Percentiles rank a stretch among this genome's conserved stretches.
Conservation (phyloP, 768 basidiomycete genomes). For the Tricholoma flavovirens region DNA sequence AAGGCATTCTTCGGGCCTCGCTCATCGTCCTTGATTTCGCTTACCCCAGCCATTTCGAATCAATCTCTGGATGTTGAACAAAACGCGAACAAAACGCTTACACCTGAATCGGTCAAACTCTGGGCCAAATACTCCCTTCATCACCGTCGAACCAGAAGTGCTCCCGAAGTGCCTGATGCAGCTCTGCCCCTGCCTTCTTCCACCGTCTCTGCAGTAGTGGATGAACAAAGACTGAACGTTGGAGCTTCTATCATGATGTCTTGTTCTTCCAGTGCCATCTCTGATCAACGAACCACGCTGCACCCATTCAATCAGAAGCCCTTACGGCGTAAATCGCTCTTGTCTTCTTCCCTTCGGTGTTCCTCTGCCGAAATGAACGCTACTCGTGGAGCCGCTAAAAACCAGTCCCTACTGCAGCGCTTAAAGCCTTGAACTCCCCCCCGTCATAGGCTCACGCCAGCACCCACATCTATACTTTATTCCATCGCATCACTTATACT, state of each 20-base stretch:
- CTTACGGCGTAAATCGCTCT: constrained; percentile 7
- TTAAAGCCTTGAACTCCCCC: constrained; percentile 20
- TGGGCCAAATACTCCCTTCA: constrained; percentile 42
- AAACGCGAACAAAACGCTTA: constrained; percentile 17
- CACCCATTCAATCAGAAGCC: constrained; percentile 5
- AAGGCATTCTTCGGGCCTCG: constrained; percentile 53
- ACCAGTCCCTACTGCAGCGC: constrained; percentile 31
- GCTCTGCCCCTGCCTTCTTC: constrained; percentile 11
- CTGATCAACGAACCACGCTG: constrained; percentile 6
- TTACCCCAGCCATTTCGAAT: constrained; percentile 7
- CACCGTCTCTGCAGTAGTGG: background rate
- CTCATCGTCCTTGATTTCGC: constrained; percentile 32
- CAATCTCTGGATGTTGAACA: constrained; percentile 8
- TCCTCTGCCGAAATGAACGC: constrained; percentile 8
- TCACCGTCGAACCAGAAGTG: constrained; percentile 43
- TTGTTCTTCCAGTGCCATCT: constrained; percentile 6
- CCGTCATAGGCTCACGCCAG: constrained; percentile 1
- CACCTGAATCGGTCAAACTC: constrained; percentile 34
- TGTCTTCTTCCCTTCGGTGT: constrained; percentile 11
- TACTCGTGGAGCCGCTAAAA: constrained; percentile 22
- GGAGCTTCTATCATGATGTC: constrained; percentile 15
- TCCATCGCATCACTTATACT: constrained; percentile 10
- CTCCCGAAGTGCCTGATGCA: constrained; percentile 35
- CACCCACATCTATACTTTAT: constrained; percentile 14
- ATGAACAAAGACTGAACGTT: constrained; percentile 16